Evolutionary conservation across 768 basidiomycete genomes (phyloP), one percentile per base, ranked within the genome.

Genomic region (Udeniomyces megalosporus): DNA sequence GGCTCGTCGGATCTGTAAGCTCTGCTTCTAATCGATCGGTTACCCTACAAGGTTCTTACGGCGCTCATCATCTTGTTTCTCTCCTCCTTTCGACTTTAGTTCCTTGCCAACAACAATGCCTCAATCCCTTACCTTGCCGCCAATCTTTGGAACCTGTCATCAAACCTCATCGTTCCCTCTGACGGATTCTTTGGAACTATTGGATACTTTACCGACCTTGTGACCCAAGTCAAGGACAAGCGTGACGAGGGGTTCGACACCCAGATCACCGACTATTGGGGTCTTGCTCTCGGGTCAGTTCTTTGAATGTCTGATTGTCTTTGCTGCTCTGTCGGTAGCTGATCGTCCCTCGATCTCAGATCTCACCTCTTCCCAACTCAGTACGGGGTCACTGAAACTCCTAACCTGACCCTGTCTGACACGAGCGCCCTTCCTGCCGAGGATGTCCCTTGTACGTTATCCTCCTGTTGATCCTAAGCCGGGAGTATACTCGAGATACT

Each of bases 231-330:
- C 20, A 29, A 62, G 10, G 70, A 69, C 2, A 75, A 75, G 65
- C 47, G 48, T 10, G 66, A 66, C 51, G 60, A 54, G 14, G 71
- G 71, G 2, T 75, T 71, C 62, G 52, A 54, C 0, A 70, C 69
- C 1, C 73, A 74, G 61, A 70, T 74, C 20, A 51, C 57, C 65
- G 74, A 73, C 66, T 69, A 70, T 63, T 74, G 74, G 74, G 69
- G 32, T 14, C 52, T 61, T 3, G 59, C 58, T 15, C 62, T 66
- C 11, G 51, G n/a, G n/a, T n/a, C n/a, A n/a, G n/a, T n/a, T n/a
- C n/a, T n/a, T n/a, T n/a, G n/a, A n/a, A n/a, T n/a, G n/a, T n/a
- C n/a, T n/a, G n/a, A n/a, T n/a, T n/a, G n/a, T n/a, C n/a, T n/a
- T n/a, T n/a, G n/a, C n/a, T n/a, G n/a, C n/a, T n/a, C n/a, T n/a